Conservation (phyloP, 164 flowering plant species). For the Saururus chinensis region DNA sequence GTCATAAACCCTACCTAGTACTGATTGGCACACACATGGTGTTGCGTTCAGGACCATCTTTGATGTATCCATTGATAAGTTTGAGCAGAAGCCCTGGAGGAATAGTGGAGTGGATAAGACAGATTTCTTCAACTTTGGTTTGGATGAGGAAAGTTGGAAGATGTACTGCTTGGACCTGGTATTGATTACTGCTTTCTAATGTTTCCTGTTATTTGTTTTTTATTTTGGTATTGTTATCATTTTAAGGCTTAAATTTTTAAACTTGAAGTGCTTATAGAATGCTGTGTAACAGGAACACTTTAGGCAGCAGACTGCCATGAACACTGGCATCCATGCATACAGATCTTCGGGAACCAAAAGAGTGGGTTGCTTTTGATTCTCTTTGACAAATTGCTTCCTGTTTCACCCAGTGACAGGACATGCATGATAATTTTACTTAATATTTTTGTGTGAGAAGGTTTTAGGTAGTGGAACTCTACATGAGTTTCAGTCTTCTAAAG, state of each 20-base stretch:
- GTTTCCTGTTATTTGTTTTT: neutral
- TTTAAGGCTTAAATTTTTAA: neutral
- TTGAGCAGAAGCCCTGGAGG: slow-evolving; percentile 55
- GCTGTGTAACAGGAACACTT: slow-evolving; percentile 17
- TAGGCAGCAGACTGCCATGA: slow-evolving; percentile 20
- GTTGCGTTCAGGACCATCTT: slow-evolving; percentile 8
- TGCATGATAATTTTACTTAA: neutral
- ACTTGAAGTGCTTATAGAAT: neutral
- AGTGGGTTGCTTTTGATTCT: slow-evolving; percentile 11
- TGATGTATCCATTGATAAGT: slow-evolving; percentile 33
- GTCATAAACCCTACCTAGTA: no score
- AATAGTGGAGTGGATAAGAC: slow-evolving; percentile 44
- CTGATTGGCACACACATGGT: no score
- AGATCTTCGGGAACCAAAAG: slow-evolving; percentile 14
- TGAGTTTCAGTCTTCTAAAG: slow-evolving; percentile 12
- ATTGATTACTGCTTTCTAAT: slow-evolving; percentile 10
- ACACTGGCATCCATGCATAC: slow-evolving; percentile 12
- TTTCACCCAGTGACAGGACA: neutral
- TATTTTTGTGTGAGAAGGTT: slow-evolving; percentile 10
- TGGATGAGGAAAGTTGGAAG: slow-evolving; percentile 66
- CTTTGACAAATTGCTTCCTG: neutral
- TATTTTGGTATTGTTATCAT: slow-evolving; percentile 24
- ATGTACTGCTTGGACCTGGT: slow-evolving; percentile 45
- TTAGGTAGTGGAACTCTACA: slow-evolving; percentile 11
- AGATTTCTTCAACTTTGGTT: slow-evolving; percentile 57